Base-by-base conservation (phyloP, 305 asterid species). In the Solanum hybrid region DNA sequence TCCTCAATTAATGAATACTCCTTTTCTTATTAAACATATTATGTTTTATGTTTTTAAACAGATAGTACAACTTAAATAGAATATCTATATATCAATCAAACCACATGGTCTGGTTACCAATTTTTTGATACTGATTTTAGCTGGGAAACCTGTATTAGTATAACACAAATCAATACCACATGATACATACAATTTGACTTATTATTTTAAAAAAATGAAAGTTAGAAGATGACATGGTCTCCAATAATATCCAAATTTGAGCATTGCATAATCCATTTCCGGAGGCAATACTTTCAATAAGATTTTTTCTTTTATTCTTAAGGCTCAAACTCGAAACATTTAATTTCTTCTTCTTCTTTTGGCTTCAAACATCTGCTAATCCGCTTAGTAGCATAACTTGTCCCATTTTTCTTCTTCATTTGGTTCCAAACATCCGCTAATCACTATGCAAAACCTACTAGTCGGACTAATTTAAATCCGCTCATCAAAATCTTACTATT, bases 281-380 rank as follows among this genome's bases (percentile, higher is more conserved):
- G 2, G 2, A 66, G 29, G 75, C 29, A n/a, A 66, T 10, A n/a
- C 0, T 66, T n/a, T 0, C 7, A 10, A 66, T 4, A 10, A n/a
- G 1, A 9, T 0, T 7, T 8, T 22, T 64, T 64, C 6, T 22
- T 64, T 64, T 1, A 4, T n/a, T 66, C 4, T n/a, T 0, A 2
- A 0, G 0, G 3, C 0, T 66, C 7, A 10, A 66, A 2, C 7
- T n/a, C 14, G 1, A 24, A 66, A 2, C 6, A 24, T 66, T 24
- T 66, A 0, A 66, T 60, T 60, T 60, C 2, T 19, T 56, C n/a
- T 51, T 3, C 71, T 60, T 60, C 24, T 56, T 2, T 56, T 17
- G 1, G 24, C 24, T 56, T 56, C 69, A 56, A 56, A 56, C 2
- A 56, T 2, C 9, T 56, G 69, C 69, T 17, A 56, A 17, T 56